A percentile compares a stretch with the other conserved stretches of the same genome.
phyloP scores from a whole-genome alignment of 371 early-diverging fungal species.

The Rhizopus delemar region DNA sequence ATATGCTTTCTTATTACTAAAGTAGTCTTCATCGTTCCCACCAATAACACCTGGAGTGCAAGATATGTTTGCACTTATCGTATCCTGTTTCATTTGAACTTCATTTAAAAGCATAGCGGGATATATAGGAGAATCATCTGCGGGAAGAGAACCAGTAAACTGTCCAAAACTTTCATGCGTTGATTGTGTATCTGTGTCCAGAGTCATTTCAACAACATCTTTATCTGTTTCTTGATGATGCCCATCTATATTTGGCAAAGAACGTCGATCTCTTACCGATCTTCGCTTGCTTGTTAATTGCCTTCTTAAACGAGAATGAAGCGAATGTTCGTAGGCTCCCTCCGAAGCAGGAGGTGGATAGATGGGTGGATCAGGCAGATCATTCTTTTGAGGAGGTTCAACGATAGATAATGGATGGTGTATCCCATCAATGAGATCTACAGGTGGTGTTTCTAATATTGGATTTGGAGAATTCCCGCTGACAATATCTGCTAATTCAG shows the following conservation, averaged over 20 bases:
- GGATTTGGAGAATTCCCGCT: constrained; percentile 37
- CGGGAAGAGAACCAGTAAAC: not conserved
- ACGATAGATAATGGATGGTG: constrained; percentile 6
- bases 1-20: constrained; percentile 6
- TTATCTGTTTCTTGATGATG: constrained; percentile 32
- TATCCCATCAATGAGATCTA: constrained; percentile 8
- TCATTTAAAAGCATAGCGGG: constrained; percentile 38
- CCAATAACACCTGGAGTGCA: constrained; percentile 10
- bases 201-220: constrained; percentile 43
- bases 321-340: constrained; percentile 32
- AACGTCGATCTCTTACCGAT: constrained; percentile 18
- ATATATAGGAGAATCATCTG: constrained; percentile 22
- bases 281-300: constrained; percentile 30
- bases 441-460: constrained; percentile 26
- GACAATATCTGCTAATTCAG: constrained; percentile 37
- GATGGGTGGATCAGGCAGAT: not conserved
- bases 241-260: constrained; percentile 10
- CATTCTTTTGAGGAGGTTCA: not conserved
- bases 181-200: constrained; percentile 18
- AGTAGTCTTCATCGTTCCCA: constrained; percentile 13
- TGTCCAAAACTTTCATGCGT: not conserved
- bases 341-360: constrained; percentile 4
- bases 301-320: constrained; percentile 33
- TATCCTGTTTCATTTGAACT: constrained; percentile 1
- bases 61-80: not conserved